Evolutionary conservation across 1,284 basidiomycete species (phyloP).

Genomic region (Anthracocystis setariae): DNA sequence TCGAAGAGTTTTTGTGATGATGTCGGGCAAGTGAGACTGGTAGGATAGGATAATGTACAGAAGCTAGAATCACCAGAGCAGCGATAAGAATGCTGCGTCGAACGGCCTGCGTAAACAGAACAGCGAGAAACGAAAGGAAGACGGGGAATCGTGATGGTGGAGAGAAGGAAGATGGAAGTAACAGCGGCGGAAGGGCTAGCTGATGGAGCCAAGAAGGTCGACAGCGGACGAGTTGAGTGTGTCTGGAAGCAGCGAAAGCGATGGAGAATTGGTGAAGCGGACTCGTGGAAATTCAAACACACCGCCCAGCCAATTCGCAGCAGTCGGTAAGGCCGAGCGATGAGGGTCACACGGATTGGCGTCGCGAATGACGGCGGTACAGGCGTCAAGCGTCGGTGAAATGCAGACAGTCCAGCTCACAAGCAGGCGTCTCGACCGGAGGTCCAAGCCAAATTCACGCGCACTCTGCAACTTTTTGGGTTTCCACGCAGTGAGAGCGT

Average conservation of each 20-base stretch:
- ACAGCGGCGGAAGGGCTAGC: not conserved
- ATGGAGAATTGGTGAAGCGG: not conserved
- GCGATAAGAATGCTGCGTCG: too few relatives aligned
- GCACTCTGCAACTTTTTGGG: too few relatives aligned
- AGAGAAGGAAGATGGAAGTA: not conserved
- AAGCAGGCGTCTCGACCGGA: too few relatives aligned
- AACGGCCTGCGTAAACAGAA: too few relatives aligned
- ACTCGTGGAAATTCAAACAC: not conserved
- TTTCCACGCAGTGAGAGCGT: too few relatives aligned
- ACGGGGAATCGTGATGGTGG: too few relatives aligned
- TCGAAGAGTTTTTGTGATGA: too few relatives aligned
- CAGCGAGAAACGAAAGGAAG: too few relatives aligned
- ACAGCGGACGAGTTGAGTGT: not conserved
- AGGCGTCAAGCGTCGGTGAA: conserved; percentile 13
- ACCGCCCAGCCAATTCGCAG: too few relatives aligned
- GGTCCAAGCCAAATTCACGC: too few relatives aligned
- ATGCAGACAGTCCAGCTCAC: conserved; percentile 2
- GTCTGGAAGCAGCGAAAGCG: not conserved
- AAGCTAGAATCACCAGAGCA: too few relatives aligned
- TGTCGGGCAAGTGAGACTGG: too few relatives aligned
- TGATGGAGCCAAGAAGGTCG: not conserved
- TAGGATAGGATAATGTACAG: not conserved
- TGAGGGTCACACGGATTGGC: not conserved
- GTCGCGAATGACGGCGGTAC: not conserved
- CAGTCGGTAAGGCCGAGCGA: conserved; percentile 2